phyloP scores from a whole-genome alignment of 495 filamentous ascomycete genomes.

The Penicillium waksmanii region DNA sequence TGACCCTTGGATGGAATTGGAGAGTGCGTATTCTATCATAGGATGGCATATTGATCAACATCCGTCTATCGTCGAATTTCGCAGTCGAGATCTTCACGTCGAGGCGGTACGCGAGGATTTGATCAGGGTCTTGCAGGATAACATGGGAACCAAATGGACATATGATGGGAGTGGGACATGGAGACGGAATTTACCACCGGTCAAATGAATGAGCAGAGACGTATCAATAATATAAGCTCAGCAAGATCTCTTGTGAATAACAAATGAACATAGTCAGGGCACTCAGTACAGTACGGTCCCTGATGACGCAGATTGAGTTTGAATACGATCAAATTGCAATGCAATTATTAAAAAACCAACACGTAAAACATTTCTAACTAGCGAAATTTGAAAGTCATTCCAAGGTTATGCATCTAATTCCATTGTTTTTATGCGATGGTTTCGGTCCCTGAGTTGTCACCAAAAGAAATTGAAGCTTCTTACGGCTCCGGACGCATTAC shows the following conservation, averaged over 20 bases:
- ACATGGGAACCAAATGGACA: conserved; percentile 31
- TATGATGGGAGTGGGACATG: conserved; percentile 36
- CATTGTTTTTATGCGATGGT: too few species aligned
- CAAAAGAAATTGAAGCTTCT: too few species aligned
- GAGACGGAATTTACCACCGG: conserved; percentile 14
- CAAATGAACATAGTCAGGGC: too few species aligned
- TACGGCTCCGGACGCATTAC: too few species aligned
- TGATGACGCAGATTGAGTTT: too few species aligned
- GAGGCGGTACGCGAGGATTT: conserved; percentile 37
- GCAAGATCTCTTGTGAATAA: neutral
- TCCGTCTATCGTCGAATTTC: conserved; percentile 30
- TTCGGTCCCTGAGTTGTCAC: too few species aligned
- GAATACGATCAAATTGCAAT: too few species aligned
- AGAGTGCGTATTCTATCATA: conserved; percentile 44
- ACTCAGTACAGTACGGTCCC: too few species aligned
- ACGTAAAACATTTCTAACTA: too few species aligned
- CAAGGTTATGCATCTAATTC: too few species aligned
- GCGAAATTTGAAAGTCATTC: too few species aligned
- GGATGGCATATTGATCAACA: conserved; percentile 34
- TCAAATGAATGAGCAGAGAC: neutral
- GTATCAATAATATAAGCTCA: neutral
- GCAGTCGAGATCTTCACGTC: conserved; percentile 34
- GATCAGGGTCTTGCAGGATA: conserved; percentile 24
- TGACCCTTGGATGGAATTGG: conserved; percentile 51
- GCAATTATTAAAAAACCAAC: too few species aligned